phyloP scores from a whole-genome alignment of 2,329 filamentous ascomycete species.

The Pezicula carpinea region DNA sequence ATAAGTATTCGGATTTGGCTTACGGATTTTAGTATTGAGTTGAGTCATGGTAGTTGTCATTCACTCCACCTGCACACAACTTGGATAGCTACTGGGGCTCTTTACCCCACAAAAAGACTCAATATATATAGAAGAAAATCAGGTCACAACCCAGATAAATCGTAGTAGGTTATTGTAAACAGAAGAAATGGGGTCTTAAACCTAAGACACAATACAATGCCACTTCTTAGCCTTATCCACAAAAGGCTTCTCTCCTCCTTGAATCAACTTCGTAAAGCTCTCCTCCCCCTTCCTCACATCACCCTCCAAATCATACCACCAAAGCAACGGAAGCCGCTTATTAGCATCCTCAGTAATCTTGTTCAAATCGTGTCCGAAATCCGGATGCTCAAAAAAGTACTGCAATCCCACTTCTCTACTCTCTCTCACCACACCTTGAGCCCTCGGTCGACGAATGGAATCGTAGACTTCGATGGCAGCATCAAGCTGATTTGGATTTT shows the following conservation, averaged over 20 bases:
- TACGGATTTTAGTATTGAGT: too few relatives aligned
- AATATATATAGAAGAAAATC: conserved; percentile 1
- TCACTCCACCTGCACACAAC: too few relatives aligned
- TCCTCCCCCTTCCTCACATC: conserved; percentile 31
- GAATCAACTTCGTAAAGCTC: conserved; percentile 19
- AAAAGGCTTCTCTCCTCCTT: neutral
- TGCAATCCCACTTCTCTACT: conserved; percentile 17
- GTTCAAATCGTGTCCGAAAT: conserved; percentile 29
- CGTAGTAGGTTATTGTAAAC: too few relatives aligned
- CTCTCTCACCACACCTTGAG: conserved; percentile 17
- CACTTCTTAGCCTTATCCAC: neutral
- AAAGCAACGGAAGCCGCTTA: conserved; percentile 28
- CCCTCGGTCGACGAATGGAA: conserved; percentile 29
- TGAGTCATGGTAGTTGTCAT: too few relatives aligned
- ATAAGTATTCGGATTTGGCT: too few relatives aligned
- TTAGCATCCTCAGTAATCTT: conserved; percentile 31
- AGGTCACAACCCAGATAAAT: too few relatives aligned
- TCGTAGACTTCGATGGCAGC: conserved; percentile 45
- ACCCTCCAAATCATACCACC: conserved; percentile 25
- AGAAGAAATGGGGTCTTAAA: too few relatives aligned
- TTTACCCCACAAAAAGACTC: too few relatives aligned
- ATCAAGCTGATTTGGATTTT: conserved; percentile 27
- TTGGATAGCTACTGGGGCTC: too few relatives aligned
- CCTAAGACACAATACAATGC: neutral
- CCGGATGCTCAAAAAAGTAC: conserved; percentile 37